Evolutionary conservation across 2,329 filamentous ascomycete genomes (phyloP), one percentile per base, ranked within the genome.

Genomic region (Pyrenophora seminiperda): DNA sequence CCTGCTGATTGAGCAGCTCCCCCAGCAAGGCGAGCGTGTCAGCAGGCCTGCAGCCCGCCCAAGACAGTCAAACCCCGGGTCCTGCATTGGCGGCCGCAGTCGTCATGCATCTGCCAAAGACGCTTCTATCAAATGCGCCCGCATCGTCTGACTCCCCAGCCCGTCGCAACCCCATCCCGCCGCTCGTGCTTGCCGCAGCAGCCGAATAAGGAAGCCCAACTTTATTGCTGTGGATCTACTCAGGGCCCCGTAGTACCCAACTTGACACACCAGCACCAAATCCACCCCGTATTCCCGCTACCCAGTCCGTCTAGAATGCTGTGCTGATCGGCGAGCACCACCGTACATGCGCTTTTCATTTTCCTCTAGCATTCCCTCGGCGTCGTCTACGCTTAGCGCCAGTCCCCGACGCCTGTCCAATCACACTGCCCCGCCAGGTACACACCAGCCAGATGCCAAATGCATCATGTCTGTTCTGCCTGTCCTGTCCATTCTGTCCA

Each of bases 21-120:
- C 41, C 41, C 47, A 33, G 24, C 47, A 50, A 59, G 52, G 55
- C 63, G 53, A 58, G 29, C 47, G 59, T 61, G 67, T 69, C 66
- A 68, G 65, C 62, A 64, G 64, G 61, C 55, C 58, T 58, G 59
- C 63, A 66, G 58, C 40, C 22, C 43, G 53, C 64, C 61, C 66
- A 57, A 58, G 58, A 53, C 47, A 50, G 42, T 19, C 36, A 41
- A 41, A 37, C 30, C 49, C 42, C 36, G 54, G 15, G 49, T 43
- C 60, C 56, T 71, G 67, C 66, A 69, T 68, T 67, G 66, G 67
- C 68, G 65, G 64, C 68, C 69, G 62, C 61, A 56, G 56, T 62
- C 57, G 61, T 67, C 67, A 68, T 70, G 66, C 67, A 71, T 67
- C 63, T 60, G 53, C 56, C 58, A 47, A 62, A 54, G 54, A 58